A percentile compares a stretch with the other conserved stretches of the same genome.
These are phyloP conservation scores for Lotmaria passim DNA, from an alignment of 208 protist genomes.

Conservation along the genomic window DNA sequence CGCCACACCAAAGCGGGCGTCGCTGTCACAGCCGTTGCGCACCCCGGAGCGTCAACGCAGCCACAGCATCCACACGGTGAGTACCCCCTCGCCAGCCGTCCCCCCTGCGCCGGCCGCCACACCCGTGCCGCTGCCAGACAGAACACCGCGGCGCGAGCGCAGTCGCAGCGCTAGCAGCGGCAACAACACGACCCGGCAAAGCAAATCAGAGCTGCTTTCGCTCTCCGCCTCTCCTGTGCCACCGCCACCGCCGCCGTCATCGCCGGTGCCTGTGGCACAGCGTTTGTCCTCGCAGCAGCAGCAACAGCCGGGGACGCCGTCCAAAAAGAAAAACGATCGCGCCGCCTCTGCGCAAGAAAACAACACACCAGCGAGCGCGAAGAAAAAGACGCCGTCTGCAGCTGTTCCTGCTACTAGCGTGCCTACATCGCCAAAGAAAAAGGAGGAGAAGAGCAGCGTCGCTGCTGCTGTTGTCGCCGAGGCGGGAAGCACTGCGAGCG, in stretches of 20 bases:
- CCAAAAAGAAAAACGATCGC: background rate
- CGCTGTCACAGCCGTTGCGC: conserved; percentile 3
- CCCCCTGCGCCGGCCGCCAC: conserved; percentile 23
- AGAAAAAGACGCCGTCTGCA: background rate
- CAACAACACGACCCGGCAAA: background rate
- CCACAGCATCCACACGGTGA: background rate
- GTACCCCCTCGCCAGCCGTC: conserved; percentile 5
- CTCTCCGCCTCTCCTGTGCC: conserved; percentile 17
- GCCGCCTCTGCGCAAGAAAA: background rate
- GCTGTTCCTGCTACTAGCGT: background rate
- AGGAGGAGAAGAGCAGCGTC: background rate
- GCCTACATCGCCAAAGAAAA: background rate
- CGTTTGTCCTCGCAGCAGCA: background rate
- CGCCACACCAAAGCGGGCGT: conserved; percentile 12
- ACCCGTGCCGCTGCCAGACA: conserved; percentile 8
- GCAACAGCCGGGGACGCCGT: background rate
- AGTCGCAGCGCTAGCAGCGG: background rate
- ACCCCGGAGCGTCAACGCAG: conserved; percentile 11
- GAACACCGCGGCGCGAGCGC: conserved; percentile 3
- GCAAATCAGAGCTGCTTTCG: background rate
- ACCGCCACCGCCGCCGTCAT: conserved; percentile 24
- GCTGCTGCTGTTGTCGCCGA: too few species aligned
- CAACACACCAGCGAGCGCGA: background rate
- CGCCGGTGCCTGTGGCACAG: conserved; percentile 10
- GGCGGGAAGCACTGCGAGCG: background rate